Base-by-base conservation (phyloP, 345 rosid species). In the Lepidium sativum region DNA sequence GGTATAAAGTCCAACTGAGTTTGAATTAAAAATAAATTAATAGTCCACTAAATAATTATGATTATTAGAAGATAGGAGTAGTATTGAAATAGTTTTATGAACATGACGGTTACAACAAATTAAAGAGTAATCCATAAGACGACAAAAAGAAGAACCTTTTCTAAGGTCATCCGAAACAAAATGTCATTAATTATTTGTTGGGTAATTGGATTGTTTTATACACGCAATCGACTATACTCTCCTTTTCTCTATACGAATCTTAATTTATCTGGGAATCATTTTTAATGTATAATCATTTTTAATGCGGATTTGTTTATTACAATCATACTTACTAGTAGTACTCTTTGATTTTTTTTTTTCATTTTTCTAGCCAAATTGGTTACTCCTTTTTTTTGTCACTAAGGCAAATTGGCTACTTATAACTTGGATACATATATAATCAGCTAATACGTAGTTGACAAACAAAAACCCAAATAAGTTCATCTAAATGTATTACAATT, bases 41-140 rank as follows among this genome's bases (percentile, higher is more conserved):
- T 21, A 21, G n/a, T n/a, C 25, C 3, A 20, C 1, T 20, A 2
- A 21, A 21, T 21, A 21, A 21, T 21, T 25, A 25, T 25, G 5
- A 25, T 25, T 25, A 25, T 23, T 23, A 3, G 2, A 23, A 1
- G 25, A 23, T 54, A 35, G 8, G 12, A 18, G 3, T 25, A 25
- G 29, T 25, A 55, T 38, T 55, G 13, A 2, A 4, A 55, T 23
- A 31, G 27, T 34, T 48, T 31, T 15, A 18, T 43, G 61, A 63
- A 48, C 53, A 49, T 33, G 65, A 57, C 75, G 54, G 59, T 48
- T 64, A 56, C 60, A 35, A 64, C 70, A 56, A 39, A 55, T 10
- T 0, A 29, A 23, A 25, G 47, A 2, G 41, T 37, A 45, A 56
- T 56, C 59, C 54, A 14, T 0, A 40, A 31, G 33, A 57, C 51